These are phyloP conservation scores for Melampsora allii-populina DNA, from an alignment of 1,284 basidiomycete species.

Conservation along the genomic window DNA sequence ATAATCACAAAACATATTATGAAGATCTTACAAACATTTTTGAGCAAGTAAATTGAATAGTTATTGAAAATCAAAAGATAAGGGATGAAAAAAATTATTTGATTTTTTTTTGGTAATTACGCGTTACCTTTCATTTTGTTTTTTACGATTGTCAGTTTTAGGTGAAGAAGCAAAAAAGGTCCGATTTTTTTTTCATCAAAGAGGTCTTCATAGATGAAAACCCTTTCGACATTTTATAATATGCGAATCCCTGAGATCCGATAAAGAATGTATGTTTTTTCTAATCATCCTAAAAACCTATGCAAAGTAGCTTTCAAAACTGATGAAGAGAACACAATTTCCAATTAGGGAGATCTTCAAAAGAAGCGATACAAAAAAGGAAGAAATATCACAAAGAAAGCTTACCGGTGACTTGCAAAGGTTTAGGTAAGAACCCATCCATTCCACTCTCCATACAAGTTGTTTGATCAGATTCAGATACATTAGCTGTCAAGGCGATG, in stretches of 20 bases:
- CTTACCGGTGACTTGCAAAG: constrained; percentile 31
- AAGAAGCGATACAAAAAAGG: not conserved
- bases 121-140: not conserved
- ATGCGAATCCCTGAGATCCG: too few species aligned
- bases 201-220: not conserved
- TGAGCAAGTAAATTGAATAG: too few species aligned
- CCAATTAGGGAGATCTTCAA: not conserved
- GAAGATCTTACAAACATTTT: too few species aligned
- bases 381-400: not conserved
- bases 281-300: constrained; percentile 24
- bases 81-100: not conserved
- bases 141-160: not conserved
- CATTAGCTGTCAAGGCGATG: constrained; percentile 39
- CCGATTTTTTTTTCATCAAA: not conserved
- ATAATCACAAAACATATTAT: too few species aligned
- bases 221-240: not conserved
- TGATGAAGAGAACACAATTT: not conserved
- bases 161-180: not conserved
- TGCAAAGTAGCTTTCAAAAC: constrained; percentile 38
- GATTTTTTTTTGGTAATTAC: not conserved
- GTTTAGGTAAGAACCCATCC: constrained; percentile 40
- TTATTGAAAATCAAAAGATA: too few species aligned
- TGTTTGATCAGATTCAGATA: constrained; percentile 23
- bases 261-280: not conserved
- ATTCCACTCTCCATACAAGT: constrained; percentile 29